A percentile compares a stretch with the other conserved stretches of the same genome.
Conservation (phyloP, 2,329 filamentous ascomycete genomes). For the Aspergillus clavatus region DNA sequence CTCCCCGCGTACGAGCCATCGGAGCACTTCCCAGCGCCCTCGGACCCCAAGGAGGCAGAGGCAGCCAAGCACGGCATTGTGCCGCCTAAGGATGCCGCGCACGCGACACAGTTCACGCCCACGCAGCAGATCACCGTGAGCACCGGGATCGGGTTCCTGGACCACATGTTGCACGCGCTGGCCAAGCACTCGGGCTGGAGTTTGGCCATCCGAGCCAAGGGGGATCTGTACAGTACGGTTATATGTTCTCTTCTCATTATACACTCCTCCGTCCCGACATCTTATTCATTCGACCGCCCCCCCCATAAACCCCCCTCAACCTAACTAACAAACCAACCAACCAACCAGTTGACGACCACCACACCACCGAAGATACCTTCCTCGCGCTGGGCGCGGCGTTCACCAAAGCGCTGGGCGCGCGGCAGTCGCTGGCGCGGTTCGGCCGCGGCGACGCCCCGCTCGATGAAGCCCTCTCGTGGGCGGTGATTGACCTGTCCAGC, state of each 20-base stretch:
- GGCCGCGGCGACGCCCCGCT: slow-evolving; percentile 88
- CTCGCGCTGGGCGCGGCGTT: slow-evolving; percentile 86
- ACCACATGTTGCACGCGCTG: slow-evolving; percentile 97
- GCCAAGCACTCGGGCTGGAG: slow-evolving; percentile 97
- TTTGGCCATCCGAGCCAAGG: slow-evolving; percentile 73
- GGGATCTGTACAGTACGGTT: slow-evolving; percentile 79
- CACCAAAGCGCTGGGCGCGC: slow-evolving; percentile 69
- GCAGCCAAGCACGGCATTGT: slow-evolving; percentile 43
- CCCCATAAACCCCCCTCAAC: no score
- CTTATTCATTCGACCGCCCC: no score
- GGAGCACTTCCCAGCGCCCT: slow-evolving; percentile 58
- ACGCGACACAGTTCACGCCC: slow-evolving; percentile 79
- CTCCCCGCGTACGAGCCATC: slow-evolving; percentile 41
- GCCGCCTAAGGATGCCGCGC: slow-evolving; percentile 49
- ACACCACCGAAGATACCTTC: slow-evolving; percentile 93
- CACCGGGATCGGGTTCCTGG: slow-evolving; percentile 94
- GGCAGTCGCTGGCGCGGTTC: slow-evolving; percentile 80
- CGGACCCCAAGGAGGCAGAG: slow-evolving; percentile 50
- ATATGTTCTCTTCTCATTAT: no score
- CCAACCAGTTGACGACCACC: slow-evolving; percentile 83
- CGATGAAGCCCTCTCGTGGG: slow-evolving; percentile 89
- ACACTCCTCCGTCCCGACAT: no score
- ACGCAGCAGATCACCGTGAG: slow-evolving; percentile 81
- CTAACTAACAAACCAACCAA: no score
- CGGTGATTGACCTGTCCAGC: slow-evolving; percentile 92